These are phyloP conservation scores for Xylariomycetidae sp. DNA, from an alignment of 2,329 filamentous ascomycete species.

Conservation along the genomic window DNA sequence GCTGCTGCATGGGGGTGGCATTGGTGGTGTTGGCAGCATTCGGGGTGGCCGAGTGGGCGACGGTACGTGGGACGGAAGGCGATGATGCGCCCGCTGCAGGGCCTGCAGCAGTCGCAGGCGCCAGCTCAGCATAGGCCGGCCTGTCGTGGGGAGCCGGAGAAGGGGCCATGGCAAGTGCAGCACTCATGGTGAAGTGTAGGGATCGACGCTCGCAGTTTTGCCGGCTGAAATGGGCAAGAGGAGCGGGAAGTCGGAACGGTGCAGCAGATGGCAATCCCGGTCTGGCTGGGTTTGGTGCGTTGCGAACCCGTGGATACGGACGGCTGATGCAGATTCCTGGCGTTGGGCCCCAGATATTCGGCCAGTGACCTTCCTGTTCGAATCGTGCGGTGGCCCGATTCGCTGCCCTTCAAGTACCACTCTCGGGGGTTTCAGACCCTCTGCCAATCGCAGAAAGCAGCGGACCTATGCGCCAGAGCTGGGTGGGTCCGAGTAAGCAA, in stretches of 20 bases:
- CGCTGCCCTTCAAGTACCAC: too few species aligned
- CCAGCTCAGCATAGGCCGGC: conserved; percentile 45
- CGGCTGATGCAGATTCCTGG: too few species aligned
- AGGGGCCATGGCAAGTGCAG: conserved; percentile 62
- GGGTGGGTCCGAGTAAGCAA: too few species aligned
- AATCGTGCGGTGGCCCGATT: too few species aligned
- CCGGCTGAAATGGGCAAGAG: conserved; percentile 24
- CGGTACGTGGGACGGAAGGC: conserved; percentile 39
- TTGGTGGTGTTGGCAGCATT: conserved; percentile 27
- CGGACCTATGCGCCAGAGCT: too few species aligned
- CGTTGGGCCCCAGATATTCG: too few species aligned
- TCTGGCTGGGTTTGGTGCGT: conserved; percentile 4
- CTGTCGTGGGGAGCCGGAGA: conserved; percentile 62
- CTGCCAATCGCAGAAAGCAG: too few species aligned
- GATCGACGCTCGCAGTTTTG: conserved; percentile 19
- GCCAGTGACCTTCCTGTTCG: too few species aligned
- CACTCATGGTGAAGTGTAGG: conserved; percentile 48
- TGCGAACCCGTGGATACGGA: too few species aligned
- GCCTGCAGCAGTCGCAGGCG: conserved; percentile 36
- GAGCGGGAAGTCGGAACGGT: conserved; percentile 15
- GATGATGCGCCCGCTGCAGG: conserved; percentile 30
- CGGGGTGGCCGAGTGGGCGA: conserved; percentile 31
- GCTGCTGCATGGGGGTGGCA: conserved; percentile 29
- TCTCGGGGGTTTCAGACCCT: too few species aligned
- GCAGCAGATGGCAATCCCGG: conserved; percentile 15